phyloP scores from a whole-genome alignment of 305 asterid genomes.

The Fraxinus velutina region DNA sequence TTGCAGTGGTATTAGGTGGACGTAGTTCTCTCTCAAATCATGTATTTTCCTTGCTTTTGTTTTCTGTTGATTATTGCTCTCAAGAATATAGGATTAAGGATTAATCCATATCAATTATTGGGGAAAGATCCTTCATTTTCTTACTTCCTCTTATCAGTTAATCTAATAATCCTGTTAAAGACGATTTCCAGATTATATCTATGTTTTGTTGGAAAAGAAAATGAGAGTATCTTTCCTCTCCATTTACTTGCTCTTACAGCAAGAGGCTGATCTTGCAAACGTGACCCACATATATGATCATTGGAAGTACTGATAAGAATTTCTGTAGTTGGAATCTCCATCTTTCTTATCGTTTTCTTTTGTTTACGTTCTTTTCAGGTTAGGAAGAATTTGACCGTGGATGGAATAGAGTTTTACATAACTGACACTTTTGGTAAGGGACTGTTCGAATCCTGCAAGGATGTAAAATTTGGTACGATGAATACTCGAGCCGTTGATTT shows the following conservation, averaged over 20 bases:
- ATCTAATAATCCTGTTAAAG: not conserved
- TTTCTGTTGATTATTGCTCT: not conserved
- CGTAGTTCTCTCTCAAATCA: not conserved
- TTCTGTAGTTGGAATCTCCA: constrained; percentile 1
- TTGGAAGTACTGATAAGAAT: not conserved
- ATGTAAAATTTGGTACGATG: constrained; percentile 91
- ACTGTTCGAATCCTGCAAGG: constrained; percentile 91
- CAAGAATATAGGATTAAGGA: not conserved
- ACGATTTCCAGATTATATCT: not conserved
- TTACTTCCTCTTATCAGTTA: not conserved
- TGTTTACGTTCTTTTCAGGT: constrained; percentile 40
- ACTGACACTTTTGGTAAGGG: constrained; percentile 73
- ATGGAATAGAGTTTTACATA: constrained; percentile 71
- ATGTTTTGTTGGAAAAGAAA: not conserved
- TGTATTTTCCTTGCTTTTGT: not conserved
- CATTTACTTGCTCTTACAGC: not conserved
- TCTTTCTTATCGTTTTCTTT: constrained; percentile 5
- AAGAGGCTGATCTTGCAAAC: not conserved
- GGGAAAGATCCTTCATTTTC: not conserved
- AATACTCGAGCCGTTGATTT: constrained; percentile 91
- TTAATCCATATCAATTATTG: not conserved
- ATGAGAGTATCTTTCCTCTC: not conserved
- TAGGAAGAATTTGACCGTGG: constrained; percentile 60
- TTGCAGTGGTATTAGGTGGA: not conserved
- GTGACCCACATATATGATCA: not conserved